Evolutionary conservation across 2,329 filamentous ascomycete genomes (phyloP).

Genomic region (Diplodia sapinea): DNA sequence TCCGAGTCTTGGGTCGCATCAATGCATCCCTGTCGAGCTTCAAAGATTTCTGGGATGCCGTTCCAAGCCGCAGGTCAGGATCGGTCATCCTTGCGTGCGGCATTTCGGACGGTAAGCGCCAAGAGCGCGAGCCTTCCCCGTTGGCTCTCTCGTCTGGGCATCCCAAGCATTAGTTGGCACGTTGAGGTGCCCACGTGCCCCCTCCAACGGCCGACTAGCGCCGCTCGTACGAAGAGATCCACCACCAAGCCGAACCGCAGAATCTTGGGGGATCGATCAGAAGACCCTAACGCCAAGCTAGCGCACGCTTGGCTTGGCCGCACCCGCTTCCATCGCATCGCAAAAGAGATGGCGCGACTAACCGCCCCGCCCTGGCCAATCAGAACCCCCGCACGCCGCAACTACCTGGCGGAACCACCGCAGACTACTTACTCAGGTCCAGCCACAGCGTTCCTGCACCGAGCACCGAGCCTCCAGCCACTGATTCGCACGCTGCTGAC

Average conservation of each 20-base stretch:
- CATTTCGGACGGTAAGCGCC: too few species aligned
- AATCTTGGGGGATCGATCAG: not conserved
- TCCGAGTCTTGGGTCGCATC: not conserved
- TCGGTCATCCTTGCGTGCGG: too few species aligned
- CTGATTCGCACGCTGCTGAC: not conserved
- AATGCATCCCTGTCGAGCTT: too few species aligned
- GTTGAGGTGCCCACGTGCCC: not conserved
- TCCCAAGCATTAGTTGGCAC: not conserved
- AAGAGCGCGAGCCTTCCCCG: not conserved
- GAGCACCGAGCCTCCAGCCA: not conserved
- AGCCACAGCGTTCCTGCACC: not conserved
- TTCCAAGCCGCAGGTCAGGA: too few species aligned
- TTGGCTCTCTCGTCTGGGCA: not conserved
- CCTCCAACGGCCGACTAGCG: too few species aligned
- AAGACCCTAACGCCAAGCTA: not conserved
- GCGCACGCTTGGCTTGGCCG: not conserved
- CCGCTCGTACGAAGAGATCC: not conserved
- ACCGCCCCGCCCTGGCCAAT: not conserved
- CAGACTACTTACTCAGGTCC: not conserved
- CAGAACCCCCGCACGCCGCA: slow-evolving; percentile 21
- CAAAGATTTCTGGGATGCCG: too few species aligned
- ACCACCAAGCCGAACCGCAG: not conserved
- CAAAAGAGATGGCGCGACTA: not conserved
- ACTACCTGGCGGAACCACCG: not conserved
- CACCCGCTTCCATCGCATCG: too few species aligned